Percentiles rank a stretch among this genome's conserved stretches.
These are phyloP conservation scores for Blastocystis sp. DNA, from an alignment of 352 stramenopile genomes.

Conservation along the genomic window DNA sequence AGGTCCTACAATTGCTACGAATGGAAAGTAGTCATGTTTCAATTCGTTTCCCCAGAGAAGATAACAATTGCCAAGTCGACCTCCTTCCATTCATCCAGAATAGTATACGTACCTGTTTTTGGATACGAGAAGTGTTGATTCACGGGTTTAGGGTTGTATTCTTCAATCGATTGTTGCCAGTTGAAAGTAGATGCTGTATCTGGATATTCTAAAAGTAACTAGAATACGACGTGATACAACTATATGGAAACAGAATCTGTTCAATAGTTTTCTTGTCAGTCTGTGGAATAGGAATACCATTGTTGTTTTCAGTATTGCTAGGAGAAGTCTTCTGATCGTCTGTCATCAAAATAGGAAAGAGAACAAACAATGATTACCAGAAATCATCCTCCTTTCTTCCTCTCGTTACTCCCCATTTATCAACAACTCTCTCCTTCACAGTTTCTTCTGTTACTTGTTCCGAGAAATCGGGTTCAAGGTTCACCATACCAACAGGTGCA, in stretches of 20 bases:
- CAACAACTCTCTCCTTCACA: background rate
- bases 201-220: background rate
- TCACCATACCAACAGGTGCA: no score
- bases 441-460: background rate
- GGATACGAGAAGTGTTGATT: background rate
- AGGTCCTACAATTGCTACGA: conserved; percentile 36
- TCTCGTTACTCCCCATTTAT: background rate
- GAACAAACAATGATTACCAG: conserved; percentile 10
- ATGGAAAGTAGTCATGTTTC: conserved; percentile 59
- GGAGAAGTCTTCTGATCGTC: background rate
- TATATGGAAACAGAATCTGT: background rate
- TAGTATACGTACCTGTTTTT: background rate
- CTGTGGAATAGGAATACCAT: background rate
- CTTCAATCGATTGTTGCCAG: background rate
- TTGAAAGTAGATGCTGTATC: background rate
- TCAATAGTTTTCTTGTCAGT: background rate
- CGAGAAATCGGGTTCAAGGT: no score
- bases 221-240: background rate
- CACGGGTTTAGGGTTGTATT: background rate
- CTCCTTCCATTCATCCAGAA: background rate
- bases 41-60: conserved; percentile 55
- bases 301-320: no score
- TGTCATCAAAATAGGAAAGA: background rate
- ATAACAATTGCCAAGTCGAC: conserved; percentile 56
- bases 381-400: background rate